Evolutionary conservation across 164 flowering plant species (phyloP).

Genomic region (Vitis rotundifolia): DNA sequence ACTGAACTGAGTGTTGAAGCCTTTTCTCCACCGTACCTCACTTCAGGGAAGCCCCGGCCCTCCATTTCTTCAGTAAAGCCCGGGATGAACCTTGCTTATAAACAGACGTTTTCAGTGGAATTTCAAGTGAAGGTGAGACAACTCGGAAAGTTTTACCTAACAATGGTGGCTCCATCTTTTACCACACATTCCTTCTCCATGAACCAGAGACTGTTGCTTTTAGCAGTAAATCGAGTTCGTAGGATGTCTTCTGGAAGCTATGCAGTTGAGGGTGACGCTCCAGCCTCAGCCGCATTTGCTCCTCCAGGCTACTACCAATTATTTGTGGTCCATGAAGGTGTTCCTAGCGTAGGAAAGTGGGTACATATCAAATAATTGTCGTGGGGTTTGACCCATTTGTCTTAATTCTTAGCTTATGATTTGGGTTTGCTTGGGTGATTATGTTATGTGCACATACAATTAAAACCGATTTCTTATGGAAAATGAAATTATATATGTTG

Average conservation of each 20-base stretch:
- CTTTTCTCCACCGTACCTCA: slow-evolving; percentile 41
- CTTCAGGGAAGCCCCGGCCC: slow-evolving; percentile 12
- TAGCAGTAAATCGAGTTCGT: slow-evolving; percentile 7
- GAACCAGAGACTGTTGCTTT: slow-evolving; percentile 53
- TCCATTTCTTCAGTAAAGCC: slow-evolving; percentile 7
- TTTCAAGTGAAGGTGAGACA: slow-evolving; percentile 6
- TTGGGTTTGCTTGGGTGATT: no score
- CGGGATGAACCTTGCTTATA: slow-evolving; percentile 14
- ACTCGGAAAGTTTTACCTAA: slow-evolving; percentile 20
- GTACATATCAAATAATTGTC: slow-evolving; percentile 24
- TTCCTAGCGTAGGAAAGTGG: slow-evolving; percentile 63
- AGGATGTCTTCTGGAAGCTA: slow-evolving; percentile 5
- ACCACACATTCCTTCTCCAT: slow-evolving; percentile 57
- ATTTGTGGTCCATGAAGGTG: slow-evolving; percentile 50
- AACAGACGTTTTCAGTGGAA: slow-evolving; percentile 9
- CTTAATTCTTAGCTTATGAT: no score
- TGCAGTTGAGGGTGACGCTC: slow-evolving; percentile 21
- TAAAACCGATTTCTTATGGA: no score
- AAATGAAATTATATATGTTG: no score
- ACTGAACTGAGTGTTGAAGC: slow-evolving; percentile 41
- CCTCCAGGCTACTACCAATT: slow-evolving; percentile 61
- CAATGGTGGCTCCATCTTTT: slow-evolving; percentile 66
- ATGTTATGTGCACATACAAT: no score
- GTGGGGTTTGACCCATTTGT: no score
- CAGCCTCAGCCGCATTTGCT: slow-evolving; percentile 36